phyloP scores from a whole-genome alignment of 805 yeast genomes.

The Candida vartiovaarae region DNA sequence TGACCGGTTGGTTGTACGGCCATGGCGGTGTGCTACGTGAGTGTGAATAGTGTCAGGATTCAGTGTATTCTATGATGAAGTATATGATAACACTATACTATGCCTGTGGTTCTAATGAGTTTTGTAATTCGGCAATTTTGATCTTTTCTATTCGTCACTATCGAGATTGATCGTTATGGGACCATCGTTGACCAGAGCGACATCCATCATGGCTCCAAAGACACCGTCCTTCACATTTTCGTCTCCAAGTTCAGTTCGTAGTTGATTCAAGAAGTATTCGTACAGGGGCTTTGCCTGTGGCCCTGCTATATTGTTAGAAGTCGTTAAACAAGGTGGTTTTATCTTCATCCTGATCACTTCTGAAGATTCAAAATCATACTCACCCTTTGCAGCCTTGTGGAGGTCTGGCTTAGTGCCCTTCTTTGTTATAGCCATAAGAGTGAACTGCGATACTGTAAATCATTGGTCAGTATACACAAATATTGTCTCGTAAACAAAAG shows the following conservation, averaged over 20 bases:
- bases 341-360: background rate
- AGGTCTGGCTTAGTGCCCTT: constrained; percentile 96
- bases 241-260: constrained; percentile 48
- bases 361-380: constrained; percentile 30
- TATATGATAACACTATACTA: too few species aligned
- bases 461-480: background rate
- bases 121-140: too few species aligned
- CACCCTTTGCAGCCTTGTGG: constrained; percentile 85
- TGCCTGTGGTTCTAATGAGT: background rate
- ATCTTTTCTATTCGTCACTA: constrained; percentile 29
- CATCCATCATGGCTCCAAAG: constrained; percentile 98
- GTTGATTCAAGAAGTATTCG: constrained; percentile 40
- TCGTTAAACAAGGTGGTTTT: background rate
- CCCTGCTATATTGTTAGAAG: constrained; percentile 59
- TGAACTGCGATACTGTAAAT: constrained; percentile 73
- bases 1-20: too few species aligned
- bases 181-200: constrained; percentile 80
- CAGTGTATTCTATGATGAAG: too few species aligned
- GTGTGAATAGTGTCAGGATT: too few species aligned
- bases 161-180: constrained; percentile 87
- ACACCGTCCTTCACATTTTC: constrained; percentile 76
- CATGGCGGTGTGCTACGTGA: too few species aligned
- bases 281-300: constrained; percentile 36
- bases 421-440: constrained; percentile 74
- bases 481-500: background rate